Conservation (phyloP, 768 basidiomycete genomes). For the Kwoniella mangroviensis region DNA sequence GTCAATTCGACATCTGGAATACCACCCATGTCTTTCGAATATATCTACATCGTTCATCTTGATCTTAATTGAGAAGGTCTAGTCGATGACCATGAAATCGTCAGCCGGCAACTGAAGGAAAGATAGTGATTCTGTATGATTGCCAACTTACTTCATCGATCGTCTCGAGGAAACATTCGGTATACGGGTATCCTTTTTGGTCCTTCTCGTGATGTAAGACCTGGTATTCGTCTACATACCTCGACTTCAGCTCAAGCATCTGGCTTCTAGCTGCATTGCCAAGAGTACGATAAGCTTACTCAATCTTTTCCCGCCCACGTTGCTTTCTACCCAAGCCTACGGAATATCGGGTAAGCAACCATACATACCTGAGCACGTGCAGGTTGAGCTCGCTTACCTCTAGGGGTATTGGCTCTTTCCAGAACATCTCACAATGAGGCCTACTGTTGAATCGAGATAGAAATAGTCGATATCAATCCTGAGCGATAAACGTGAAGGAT, state of each 20-base stretch:
- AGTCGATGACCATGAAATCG: background rate
- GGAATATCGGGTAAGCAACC: background rate
- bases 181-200: background rate
- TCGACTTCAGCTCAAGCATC: background rate
- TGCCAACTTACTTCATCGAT: slow-evolving; percentile 9
- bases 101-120: background rate
- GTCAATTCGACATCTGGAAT: background rate
- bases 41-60: background rate
- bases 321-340: slow-evolving; percentile 21
- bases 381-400: background rate
- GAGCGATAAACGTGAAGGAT: too few relatives aligned
- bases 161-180: slow-evolving; percentile 19
- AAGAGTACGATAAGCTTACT: slow-evolving; percentile 6
- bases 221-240: slow-evolving; percentile 9
- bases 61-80: background rate
- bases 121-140: background rate
- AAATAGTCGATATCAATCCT: too few relatives aligned
- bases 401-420: background rate
- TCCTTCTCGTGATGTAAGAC: background rate
- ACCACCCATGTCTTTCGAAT: background rate
- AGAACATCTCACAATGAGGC: background rate
- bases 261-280: background rate
- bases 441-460: too few relatives aligned
- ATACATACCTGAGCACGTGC: too few relatives aligned
- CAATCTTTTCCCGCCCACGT: background rate